Conservation (phyloP, 2,329 filamentous ascomycete genomes). For the Phoma herbarum region DNA sequence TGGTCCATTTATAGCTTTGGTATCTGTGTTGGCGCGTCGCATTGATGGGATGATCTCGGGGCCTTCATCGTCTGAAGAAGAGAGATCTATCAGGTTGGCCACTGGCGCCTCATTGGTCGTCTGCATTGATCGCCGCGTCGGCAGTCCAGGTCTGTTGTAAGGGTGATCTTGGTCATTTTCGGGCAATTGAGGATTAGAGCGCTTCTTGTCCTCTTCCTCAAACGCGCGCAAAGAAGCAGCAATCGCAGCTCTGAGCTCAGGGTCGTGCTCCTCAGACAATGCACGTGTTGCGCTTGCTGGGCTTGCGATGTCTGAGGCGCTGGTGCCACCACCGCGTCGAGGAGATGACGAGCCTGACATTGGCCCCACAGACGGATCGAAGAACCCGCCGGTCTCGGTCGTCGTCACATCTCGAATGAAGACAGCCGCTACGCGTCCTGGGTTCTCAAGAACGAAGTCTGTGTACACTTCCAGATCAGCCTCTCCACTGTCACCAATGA, state of each 20-base stretch:
- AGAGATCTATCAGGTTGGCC: slow-evolving; percentile 59
- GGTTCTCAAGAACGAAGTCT: slow-evolving; percentile 85
- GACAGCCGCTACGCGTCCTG: slow-evolving; percentile 81
- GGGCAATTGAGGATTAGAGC: slow-evolving; percentile 45
- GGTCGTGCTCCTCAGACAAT: slow-evolving; percentile 56
- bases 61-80: slow-evolving; percentile 54
- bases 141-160: slow-evolving; percentile 47
- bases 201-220: slow-evolving; percentile 52
- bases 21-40: slow-evolving; percentile 41
- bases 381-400: slow-evolving; percentile 78
- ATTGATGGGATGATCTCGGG: slow-evolving; percentile 27
- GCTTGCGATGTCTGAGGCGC: slow-evolving; percentile 24
- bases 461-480: slow-evolving; percentile 97
- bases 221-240: slow-evolving; percentile 58
- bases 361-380: slow-evolving; percentile 68
- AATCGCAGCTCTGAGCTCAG: slow-evolving; percentile 58
- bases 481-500: slow-evolving; percentile 95
- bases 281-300: slow-evolving; percentile 21
- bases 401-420: slow-evolving; percentile 98
- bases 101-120: slow-evolving; percentile 34
- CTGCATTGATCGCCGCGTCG: slow-evolving; percentile 43
- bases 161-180: slow-evolving; percentile 49
- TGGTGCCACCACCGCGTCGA: slow-evolving; percentile 24
- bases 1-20: slow-evolving; percentile 14
- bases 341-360: slow-evolving; percentile 40